Conservation (phyloP, 2,329 filamentous ascomycete genomes). For the Gliomastix tumulicola region DNA sequence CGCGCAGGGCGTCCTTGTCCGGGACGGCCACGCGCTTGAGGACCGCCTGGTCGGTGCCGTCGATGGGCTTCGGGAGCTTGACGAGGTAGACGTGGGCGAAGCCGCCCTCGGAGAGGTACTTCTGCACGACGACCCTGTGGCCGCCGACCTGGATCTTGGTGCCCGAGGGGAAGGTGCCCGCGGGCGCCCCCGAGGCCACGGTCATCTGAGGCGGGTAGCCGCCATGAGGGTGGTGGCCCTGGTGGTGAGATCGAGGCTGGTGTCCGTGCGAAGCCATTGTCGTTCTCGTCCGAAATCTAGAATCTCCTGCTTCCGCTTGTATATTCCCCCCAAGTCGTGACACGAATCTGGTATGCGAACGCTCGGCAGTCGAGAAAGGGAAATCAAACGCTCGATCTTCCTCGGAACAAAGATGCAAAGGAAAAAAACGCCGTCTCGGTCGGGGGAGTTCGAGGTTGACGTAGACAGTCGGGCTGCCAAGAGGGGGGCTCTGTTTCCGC, state of each 20-base stretch:
- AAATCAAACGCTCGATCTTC: too few species aligned
- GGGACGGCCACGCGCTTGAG: slow-evolving; percentile 94
- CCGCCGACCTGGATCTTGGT: slow-evolving; percentile 95
- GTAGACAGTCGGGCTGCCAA: too few species aligned
- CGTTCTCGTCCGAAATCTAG: too few species aligned
- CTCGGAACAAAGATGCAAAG: too few species aligned
- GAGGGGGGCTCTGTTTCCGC: too few species aligned
- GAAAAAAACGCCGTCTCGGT: too few species aligned
- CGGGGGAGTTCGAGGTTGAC: too few species aligned
- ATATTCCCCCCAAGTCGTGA: too few species aligned
- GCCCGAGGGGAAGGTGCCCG: slow-evolving; percentile 83
- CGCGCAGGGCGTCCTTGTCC: slow-evolving; percentile 87
- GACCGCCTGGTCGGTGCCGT: slow-evolving; percentile 75
- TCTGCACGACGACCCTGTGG: slow-evolving; percentile 90
- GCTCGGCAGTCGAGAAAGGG: too few species aligned
- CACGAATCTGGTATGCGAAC: too few species aligned
- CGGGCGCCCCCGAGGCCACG: slow-evolving; percentile 43
- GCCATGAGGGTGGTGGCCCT: slow-evolving; percentile 27
- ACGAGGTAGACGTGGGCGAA: slow-evolving; percentile 99
- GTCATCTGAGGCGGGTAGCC: slow-evolving; percentile 25
- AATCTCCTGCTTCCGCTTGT: slow-evolving; percentile 44
- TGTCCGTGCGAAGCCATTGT: slow-evolving; percentile 29
- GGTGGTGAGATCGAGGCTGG: slow-evolving; percentile 20
- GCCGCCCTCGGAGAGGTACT: slow-evolving; percentile 95
- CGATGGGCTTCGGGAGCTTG: slow-evolving; percentile 68